A percentile compares a stretch with the other conserved stretches of the same genome.
Evolutionary conservation across 768 basidiomycete species (phyloP).

Genomic region (Brasilioporus rufonigricans): DNA sequence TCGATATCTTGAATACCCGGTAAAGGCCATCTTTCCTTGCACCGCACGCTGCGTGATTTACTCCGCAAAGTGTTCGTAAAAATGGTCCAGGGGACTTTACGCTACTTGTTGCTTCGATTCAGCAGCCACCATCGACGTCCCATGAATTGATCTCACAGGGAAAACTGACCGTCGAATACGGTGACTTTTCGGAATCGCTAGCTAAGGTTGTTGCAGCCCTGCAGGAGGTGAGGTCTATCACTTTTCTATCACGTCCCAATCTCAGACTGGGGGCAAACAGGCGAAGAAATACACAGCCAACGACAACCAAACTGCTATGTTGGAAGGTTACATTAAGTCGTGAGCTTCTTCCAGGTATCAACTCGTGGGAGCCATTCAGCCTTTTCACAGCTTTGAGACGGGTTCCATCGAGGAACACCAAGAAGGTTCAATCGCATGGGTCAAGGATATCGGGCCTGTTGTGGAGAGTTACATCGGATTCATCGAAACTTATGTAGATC

Average conservation of each 20-base stretch:
- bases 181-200: slow-evolving; percentile 66
- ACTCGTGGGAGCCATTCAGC: neutral
- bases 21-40: slow-evolving; percentile 23
- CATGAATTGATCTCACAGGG: slow-evolving; percentile 49
- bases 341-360: slow-evolving; percentile 29
- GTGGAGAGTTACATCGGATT: slow-evolving; percentile 90
- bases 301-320: slow-evolving; percentile 68
- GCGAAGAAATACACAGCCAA: slow-evolving; percentile 75
- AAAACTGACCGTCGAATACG: slow-evolving; percentile 66
- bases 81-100: slow-evolving; percentile 59
- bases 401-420: slow-evolving; percentile 82
- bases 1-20: slow-evolving; percentile 85
- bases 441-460: slow-evolving; percentile 81
- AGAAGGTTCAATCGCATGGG: slow-evolving; percentile 76
- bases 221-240: slow-evolving; percentile 43
- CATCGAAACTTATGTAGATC: slow-evolving; percentile 85
- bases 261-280: slow-evolving; percentile 35
- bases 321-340: slow-evolving; percentile 79
- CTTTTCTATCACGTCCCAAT: neutral
- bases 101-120: slow-evolving; percentile 72
- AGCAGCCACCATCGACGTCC: slow-evolving; percentile 35
- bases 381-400: slow-evolving; percentile 52
- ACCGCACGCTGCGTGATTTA: neutral
- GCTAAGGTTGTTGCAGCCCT: slow-evolving; percentile 54
- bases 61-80: slow-evolving; percentile 62